phyloP scores from a whole-genome alignment of 2,329 filamentous ascomycete genomes.

The Diplocarpon mali region DNA sequence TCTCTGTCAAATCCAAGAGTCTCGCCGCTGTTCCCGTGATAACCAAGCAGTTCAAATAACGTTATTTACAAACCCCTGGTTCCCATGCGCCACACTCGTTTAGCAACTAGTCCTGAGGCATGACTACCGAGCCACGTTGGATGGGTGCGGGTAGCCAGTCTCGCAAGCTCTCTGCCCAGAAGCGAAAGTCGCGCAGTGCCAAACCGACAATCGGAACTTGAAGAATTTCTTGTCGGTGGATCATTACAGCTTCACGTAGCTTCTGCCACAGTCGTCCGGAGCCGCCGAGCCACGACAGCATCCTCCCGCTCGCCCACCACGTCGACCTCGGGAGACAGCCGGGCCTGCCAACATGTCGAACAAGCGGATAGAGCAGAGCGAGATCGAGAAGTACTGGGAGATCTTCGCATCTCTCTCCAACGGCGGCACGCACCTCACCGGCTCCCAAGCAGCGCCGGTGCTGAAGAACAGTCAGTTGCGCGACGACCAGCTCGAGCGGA shows the following conservation, averaged over 20 bases:
- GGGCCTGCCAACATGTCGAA: conserved; percentile 23
- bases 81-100: background rate
- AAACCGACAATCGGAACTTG: too few relatives aligned
- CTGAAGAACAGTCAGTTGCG: conserved; percentile 63
- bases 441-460: conserved; percentile 57
- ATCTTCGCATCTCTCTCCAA: conserved; percentile 60
- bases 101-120: background rate
- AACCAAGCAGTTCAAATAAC: background rate
- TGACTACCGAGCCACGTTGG: too few relatives aligned
- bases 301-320: background rate
- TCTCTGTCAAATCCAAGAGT: too few relatives aligned
- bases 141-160: too few relatives aligned
- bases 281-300: background rate
- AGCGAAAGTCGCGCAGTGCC: too few relatives aligned
- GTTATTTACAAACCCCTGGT: background rate
- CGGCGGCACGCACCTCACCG: conserved; percentile 54
- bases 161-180: too few relatives aligned
- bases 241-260: background rate
- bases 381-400: conserved; percentile 71
- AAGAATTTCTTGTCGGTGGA: background rate
- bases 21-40: conserved; percentile 11
- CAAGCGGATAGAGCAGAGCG: conserved; percentile 58
- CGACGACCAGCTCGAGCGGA: conserved; percentile 81
- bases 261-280: background rate
- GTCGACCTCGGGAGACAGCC: background rate